Percentiles rank a stretch among this genome's conserved stretches.
Conservation (phyloP, 2,329 filamentous ascomycete species). For the Talaromyces sp. region DNA sequence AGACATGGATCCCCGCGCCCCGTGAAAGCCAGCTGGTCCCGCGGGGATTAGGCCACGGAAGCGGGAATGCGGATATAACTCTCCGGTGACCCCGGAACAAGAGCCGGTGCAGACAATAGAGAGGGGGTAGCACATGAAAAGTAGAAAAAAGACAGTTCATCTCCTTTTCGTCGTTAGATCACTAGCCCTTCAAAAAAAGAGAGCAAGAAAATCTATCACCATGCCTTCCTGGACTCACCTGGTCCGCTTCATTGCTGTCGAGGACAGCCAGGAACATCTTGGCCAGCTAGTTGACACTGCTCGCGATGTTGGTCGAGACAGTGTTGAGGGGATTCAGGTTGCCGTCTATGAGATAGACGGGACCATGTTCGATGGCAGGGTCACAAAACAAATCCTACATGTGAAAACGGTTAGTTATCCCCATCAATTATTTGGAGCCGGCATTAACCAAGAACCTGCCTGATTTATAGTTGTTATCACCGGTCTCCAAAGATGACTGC, state of each 20-base stretch:
- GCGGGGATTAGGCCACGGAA: not conserved
- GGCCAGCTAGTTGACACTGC: slow-evolving; percentile 24
- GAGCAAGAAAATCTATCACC: not conserved
- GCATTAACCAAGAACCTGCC: not conserved
- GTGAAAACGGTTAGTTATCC: slow-evolving; percentile 15
- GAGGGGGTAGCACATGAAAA: not conserved
- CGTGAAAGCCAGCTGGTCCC: not conserved
- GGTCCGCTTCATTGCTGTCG: slow-evolving; percentile 26
- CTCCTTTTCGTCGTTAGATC: not conserved
- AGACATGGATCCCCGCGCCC: not conserved
- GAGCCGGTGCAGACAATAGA: not conserved
- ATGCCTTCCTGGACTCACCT: slow-evolving; percentile 24
- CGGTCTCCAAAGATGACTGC: slow-evolving; percentile 20
- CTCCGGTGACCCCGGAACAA: not conserved
- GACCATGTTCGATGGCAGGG: slow-evolving; percentile 22
- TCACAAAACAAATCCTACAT: slow-evolving; percentile 21
- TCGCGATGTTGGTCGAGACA: slow-evolving; percentile 23
- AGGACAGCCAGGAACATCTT: slow-evolving; percentile 24
- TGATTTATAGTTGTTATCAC: slow-evolving; percentile 22
- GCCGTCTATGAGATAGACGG: slow-evolving; percentile 22
- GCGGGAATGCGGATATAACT: not conserved
- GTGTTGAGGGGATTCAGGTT: slow-evolving; percentile 16
- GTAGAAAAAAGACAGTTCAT: not conserved
- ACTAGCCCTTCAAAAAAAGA: not conserved
- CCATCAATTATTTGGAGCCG: not conserved